These are phyloP conservation scores for Mortierella sp. DNA, from an alignment of 371 early-diverging fungal genomes.

Conservation along the genomic window DNA sequence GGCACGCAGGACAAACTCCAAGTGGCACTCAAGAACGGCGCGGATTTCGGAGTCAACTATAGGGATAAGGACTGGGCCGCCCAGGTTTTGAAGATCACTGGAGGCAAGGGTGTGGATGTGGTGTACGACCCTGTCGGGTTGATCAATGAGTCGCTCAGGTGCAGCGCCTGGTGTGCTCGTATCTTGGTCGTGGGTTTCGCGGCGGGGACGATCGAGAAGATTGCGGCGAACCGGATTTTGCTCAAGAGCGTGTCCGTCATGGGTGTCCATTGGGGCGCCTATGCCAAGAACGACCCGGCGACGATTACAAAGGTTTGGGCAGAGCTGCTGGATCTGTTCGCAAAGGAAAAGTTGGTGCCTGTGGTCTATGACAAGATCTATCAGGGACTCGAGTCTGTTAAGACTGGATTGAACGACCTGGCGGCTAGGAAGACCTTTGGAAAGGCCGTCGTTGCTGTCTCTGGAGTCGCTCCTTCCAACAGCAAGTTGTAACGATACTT, in stretches of 20 bases:
- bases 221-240: conserved; percentile 85
- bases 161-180: conserved; percentile 90
- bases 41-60: conserved; percentile 87
- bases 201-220: conserved; percentile 84
- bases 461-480: conserved; percentile 51
- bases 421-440: conserved; percentile 82
- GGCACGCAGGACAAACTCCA: conserved; percentile 81
- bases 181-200: conserved; percentile 92
- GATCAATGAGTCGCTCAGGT: conserved; percentile 77
- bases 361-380: conserved; percentile 81
- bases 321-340: conserved; percentile 76
- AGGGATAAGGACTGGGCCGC: conserved; percentile 81
- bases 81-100: conserved; percentile 80
- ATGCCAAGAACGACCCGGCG: conserved; percentile 75
- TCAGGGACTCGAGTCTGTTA: conserved; percentile 72
- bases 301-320: conserved; percentile 79
- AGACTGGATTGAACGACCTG: conserved; percentile 79
- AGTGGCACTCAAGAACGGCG: conserved; percentile 77
- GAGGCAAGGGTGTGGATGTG: conserved; percentile 79
- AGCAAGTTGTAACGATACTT: conserved; percentile 69
- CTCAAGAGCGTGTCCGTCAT: conserved; percentile 84
- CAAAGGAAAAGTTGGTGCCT: conserved; percentile 71
- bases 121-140: conserved; percentile 87
- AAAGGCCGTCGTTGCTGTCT: conserved; percentile 76
- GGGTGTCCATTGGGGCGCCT: conserved; percentile 88